These are phyloP conservation scores for Microdochium trichocladiopsis DNA, from an alignment of 2,329 filamentous ascomycete genomes.

Conservation along the genomic window DNA sequence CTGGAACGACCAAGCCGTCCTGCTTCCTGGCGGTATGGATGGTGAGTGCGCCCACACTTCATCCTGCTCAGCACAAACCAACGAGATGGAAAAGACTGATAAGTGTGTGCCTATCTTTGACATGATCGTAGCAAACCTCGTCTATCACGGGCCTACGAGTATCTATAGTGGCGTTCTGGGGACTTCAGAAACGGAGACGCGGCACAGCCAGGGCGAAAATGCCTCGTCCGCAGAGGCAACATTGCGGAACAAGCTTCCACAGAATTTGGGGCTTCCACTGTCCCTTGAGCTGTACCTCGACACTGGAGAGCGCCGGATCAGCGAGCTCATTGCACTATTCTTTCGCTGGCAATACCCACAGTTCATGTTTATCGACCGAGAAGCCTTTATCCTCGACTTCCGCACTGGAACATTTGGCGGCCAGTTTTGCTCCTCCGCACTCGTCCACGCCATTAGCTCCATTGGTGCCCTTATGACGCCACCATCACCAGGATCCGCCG, in stretches of 20 bases:
- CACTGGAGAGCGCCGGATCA: neutral
- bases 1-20: too few relatives aligned
- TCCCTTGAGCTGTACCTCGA: neutral
- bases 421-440: slow-evolving; percentile 4
- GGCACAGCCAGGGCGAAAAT: too few relatives aligned
- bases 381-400: slow-evolving; percentile 8
- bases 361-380: slow-evolving; percentile 10
- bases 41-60: too few relatives aligned
- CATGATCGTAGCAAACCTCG: too few relatives aligned
- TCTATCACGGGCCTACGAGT: slow-evolving; percentile 4
- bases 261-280: too few relatives aligned
- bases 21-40: too few relatives aligned
- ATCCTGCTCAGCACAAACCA: too few relatives aligned
- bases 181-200: too few relatives aligned
- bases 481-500: too few relatives aligned
- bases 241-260: neutral
- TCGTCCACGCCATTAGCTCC: slow-evolving; percentile 6
- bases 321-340: slow-evolving; percentile 7
- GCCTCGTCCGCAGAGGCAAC: too few relatives aligned
- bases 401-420: slow-evolving; percentile 2
- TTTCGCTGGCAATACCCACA: slow-evolving; percentile 9
- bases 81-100: too few relatives aligned
- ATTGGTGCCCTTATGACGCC: slow-evolving; percentile 8
- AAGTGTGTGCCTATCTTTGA: too few relatives aligned
- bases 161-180: slow-evolving; percentile 1